Evolutionary conservation across 495 filamentous ascomycete species (phyloP).

Genomic region (Pyrenula massariospora): DNA sequence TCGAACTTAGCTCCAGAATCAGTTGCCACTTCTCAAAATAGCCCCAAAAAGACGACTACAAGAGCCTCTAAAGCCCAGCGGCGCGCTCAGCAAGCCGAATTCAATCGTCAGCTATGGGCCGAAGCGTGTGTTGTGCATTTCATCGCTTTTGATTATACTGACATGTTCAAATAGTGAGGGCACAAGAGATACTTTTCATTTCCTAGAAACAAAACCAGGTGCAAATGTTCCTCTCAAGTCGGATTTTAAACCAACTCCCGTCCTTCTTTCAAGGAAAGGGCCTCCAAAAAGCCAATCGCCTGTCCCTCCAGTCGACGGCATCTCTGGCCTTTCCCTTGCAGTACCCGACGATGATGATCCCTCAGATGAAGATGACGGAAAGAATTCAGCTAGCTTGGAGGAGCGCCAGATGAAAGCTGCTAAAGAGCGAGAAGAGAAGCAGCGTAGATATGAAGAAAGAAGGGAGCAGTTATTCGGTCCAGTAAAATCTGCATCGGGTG

Average conservation of each 20-base stretch:
- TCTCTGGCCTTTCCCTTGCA: constrained; percentile 39
- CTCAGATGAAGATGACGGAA: constrained; percentile 50
- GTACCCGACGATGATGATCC: constrained; percentile 52
- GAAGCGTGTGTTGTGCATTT: constrained; percentile 52
- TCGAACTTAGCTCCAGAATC: neutral
- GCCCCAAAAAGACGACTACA: constrained; percentile 30
- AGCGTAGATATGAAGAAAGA: constrained; percentile 76
- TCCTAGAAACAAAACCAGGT: constrained; percentile 43
- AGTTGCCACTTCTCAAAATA: too few species aligned
- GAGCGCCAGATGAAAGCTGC: constrained; percentile 63
- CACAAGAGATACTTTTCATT: constrained; percentile 53
- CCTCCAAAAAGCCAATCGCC: constrained; percentile 25
- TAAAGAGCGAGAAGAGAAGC: constrained; percentile 73
- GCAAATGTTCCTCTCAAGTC: constrained; percentile 59
- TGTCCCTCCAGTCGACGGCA: constrained; percentile 43
- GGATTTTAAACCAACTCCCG: constrained; percentile 75
- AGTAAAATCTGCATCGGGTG: constrained; percentile 22
- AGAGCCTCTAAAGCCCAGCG: constrained; percentile 64
- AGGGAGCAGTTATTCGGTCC: constrained; percentile 72
- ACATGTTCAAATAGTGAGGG: constrained; percentile 32
- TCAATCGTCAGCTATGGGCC: constrained; percentile 77
- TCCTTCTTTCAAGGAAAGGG: constrained; percentile 75
- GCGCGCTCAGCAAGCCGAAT: constrained; percentile 66
- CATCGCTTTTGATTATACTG: neutral
- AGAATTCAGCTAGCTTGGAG: constrained; percentile 44